These are phyloP conservation scores for Pleurotus sapidus DNA, from an alignment of 768 basidiomycete species.

Conservation along the genomic window DNA sequence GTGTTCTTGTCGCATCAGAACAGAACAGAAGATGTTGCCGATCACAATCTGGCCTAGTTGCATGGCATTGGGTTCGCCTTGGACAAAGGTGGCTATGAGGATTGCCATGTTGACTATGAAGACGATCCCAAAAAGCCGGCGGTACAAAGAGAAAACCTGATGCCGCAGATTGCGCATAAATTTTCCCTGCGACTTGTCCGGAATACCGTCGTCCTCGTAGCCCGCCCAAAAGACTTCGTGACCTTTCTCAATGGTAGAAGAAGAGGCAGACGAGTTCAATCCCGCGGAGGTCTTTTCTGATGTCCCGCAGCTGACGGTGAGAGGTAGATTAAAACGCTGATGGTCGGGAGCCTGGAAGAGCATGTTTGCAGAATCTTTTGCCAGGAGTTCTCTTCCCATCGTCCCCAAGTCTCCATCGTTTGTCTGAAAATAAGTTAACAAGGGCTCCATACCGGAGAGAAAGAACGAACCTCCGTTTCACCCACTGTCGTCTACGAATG, in stretches of 20 bases:
- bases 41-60: slow-evolving; percentile 37
- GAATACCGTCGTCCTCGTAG: slow-evolving; percentile 46
- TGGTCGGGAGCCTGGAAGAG: not conserved
- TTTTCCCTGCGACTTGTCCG: slow-evolving; percentile 47
- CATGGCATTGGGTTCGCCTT: slow-evolving; percentile 29
- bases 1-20: slow-evolving; percentile 47
- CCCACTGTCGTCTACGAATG: no score
- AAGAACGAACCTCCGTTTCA: no score
- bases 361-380: not conserved
- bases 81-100: slow-evolving; percentile 37
- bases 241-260: slow-evolving; percentile 24
- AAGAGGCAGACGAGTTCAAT: slow-evolving; percentile 2
- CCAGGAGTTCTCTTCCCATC: not conserved
- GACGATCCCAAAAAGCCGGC: slow-evolving; percentile 51
- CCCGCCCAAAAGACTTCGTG: slow-evolving; percentile 46
- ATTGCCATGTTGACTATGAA: slow-evolving; percentile 48
- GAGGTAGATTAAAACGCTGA: not conserved
- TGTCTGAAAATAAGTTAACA: not conserved
- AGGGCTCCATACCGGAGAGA: not conserved
- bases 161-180: slow-evolving; percentile 49
- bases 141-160: slow-evolving; percentile 43
- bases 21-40: slow-evolving; percentile 40
- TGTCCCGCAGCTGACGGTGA: no score
- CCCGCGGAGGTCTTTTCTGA: slow-evolving; percentile 29
- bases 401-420: no score